Evolutionary conservation across 139 green algal genomes (phyloP).

Genomic region (Edaphochlamys debaryana): DNA sequence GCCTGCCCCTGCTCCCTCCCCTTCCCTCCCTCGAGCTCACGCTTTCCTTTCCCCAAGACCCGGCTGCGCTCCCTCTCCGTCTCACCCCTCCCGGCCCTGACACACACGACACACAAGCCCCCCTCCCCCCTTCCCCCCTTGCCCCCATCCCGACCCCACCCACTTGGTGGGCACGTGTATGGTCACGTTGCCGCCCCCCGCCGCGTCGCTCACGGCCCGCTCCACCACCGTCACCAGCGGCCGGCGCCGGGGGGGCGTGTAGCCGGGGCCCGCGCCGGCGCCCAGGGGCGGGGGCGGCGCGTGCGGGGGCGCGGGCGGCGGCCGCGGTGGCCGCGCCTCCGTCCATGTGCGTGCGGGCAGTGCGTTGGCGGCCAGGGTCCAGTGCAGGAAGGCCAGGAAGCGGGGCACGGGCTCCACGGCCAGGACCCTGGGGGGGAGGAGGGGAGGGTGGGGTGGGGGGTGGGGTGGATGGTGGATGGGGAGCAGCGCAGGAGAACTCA

Average conservation of each 20-base stretch:
- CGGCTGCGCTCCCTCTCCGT: too few species aligned
- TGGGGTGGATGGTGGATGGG: neutral
- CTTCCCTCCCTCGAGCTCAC: too few species aligned
- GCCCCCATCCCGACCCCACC: neutral
- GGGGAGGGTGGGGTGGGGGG: neutral
- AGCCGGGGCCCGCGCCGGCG: too few species aligned
- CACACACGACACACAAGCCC: neutral
- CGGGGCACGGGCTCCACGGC: conserved; percentile 80
- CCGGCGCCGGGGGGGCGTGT: neutral
- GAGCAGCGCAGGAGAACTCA: too few species aligned
- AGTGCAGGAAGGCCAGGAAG: conserved; percentile 75
- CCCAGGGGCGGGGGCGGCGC: too few species aligned
- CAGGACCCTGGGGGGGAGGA: conserved; percentile 59
- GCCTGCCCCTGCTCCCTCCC: too few species aligned
- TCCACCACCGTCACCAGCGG: neutral
- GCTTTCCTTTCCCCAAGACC: too few species aligned
- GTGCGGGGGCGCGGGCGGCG: too few species aligned
- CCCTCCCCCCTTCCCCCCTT: neutral
- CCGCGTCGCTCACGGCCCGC: neutral
- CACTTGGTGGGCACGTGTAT: conserved; percentile 13
- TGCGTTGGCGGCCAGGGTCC: conserved; percentile 52
- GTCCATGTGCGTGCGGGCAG: neutral
- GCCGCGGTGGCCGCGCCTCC: neutral
- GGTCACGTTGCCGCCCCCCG: neutral
- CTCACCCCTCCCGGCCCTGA: too few species aligned